Base-by-base conservation (phyloP, 345 rosid species). In the Reutealis trisperma region DNA sequence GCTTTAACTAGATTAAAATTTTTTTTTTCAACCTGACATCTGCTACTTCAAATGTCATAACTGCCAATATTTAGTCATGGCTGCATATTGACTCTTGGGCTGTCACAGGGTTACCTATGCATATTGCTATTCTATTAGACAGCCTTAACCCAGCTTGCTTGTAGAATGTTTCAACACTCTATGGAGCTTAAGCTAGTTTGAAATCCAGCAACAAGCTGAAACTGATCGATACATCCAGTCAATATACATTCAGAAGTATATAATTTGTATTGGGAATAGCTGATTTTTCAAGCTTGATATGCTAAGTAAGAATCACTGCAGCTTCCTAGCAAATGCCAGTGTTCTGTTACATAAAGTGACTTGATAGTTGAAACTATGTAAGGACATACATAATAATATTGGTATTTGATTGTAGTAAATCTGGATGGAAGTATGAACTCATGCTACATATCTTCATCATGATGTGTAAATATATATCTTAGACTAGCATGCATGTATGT, bases 401-500 rank as follows among this genome's bases (percentile, higher is more conserved):
- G 58, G 61, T 63, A 9, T 51, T 45, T 63, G 19, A n/a, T 45
- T 2, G 15, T 12, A 67, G 47, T 42, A 59, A 30, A 61, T 60
- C 22, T 62, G 44, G 4, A 14, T 21, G 24, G 69, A 45, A 63
- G 62, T 19, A 49, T 47, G 16, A 63, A 25, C 2, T 75, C 25
- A 37, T 65, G 12, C 71, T 44, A 42, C 37, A 55, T 75, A n/a
- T 52, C 27, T 58, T 75, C n/a, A 24, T 37, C 47, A 1, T 75
- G 32, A 12, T 49, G 42, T 27, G 10, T 16, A 64, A 15, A 25
- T 11, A 12, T 25, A 25, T 47, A 2, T 44, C 62, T 47, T 61
- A 49, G 18, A 34, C 45, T 45, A 37, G 13, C 25, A 12, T 77
- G 45, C 30, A 60, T 49, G 0, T 11, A 10, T 67, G 12, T 32